Evolutionary conservation across 1,139 yeast species (phyloP), one percentile per base, ranked within the genome.

Genomic region (Debaryomyces coudertii): DNA sequence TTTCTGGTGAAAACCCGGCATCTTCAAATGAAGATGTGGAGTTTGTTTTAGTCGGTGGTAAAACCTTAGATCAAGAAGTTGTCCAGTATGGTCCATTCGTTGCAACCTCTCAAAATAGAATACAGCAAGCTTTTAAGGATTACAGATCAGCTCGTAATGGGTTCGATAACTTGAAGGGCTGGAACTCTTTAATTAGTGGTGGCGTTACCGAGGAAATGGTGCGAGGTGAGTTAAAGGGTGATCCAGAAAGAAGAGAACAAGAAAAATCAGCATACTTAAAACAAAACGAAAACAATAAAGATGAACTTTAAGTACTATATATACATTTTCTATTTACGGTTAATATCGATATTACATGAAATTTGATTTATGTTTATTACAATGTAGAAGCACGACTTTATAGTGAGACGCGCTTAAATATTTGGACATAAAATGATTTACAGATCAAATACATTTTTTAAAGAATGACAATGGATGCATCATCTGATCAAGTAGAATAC

Each of bases 21-120:
- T 59, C 58, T 57, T 28, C 60, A 2, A 56, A 56, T 9, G 62
- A 38, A 8, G 70, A 66, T 11, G 66, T 83, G 2, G 79, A 81
- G 51, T 83, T 90, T 56, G 82, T 87, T 4, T 56, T 90, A 28
- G 71, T 90, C 51, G 96, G 92, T 29, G 97, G 97, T 43, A 71
- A 88, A 63, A 79, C 80, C 35, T 72, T 90, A 49, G 80, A 88
- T 56, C 97, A 90, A 68, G 80, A 82, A 14, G 77, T 87, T 45
- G 88, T 88, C 33, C 96, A 90, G 63, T 87, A 90, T 60, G 97
- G 97, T 9, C 97, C 97, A 15, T 90, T 89, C 63, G 95, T 87
- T 12, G 93, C 88, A 50, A 80, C 85, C 7, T 69, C 85, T 15
- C 71, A 73, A 48, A 83, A 79, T 43, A 79, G 80, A 55, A 84